A percentile compares a stretch with the other conserved stretches of the same genome.
Conservation (phyloP, 345 rosid species). For the Eucalyptus cloeziana region DNA sequence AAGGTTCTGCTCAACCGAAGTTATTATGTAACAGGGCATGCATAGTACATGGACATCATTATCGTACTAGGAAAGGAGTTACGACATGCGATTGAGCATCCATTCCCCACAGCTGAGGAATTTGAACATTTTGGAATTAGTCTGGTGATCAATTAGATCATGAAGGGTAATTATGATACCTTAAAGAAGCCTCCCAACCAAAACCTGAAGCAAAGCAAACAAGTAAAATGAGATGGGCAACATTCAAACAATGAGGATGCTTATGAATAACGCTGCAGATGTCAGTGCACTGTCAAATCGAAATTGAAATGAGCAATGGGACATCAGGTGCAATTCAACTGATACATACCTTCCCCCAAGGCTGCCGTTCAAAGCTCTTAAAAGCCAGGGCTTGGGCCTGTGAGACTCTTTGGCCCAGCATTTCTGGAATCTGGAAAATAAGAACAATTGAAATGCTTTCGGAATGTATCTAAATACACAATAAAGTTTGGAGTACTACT, state of each 20-base stretch:
- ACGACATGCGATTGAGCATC: background rate
- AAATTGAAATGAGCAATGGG: background rate
- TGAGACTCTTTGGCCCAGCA: constrained; percentile 69
- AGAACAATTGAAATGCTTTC: background rate
- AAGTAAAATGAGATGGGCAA: background rate
- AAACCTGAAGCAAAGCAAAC: constrained; percentile 34
- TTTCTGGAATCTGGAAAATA: constrained; percentile 48
- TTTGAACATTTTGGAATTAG: background rate
- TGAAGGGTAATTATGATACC: constrained; percentile 25
- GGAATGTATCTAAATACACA: background rate
- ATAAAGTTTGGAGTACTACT: background rate
- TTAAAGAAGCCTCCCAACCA: constrained; percentile 89
- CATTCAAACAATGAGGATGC: background rate
- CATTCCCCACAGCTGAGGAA: background rate
- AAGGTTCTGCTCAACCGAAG: background rate
- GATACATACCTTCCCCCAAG: constrained; percentile 66
- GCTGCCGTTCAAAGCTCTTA: constrained; percentile 74
- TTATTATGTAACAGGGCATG: background rate
- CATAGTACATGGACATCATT: background rate
- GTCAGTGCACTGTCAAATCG: background rate
- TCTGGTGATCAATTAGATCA: background rate
- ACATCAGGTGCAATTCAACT: background rate
- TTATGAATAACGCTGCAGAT: background rate
- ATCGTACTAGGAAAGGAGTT: background rate
- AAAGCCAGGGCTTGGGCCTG: constrained; percentile 72